A percentile compares a stretch with the other conserved stretches of the same genome.
These are phyloP conservation scores for Candida hungchunana DNA, from an alignment of 805 yeast species.

Conservation along the genomic window DNA sequence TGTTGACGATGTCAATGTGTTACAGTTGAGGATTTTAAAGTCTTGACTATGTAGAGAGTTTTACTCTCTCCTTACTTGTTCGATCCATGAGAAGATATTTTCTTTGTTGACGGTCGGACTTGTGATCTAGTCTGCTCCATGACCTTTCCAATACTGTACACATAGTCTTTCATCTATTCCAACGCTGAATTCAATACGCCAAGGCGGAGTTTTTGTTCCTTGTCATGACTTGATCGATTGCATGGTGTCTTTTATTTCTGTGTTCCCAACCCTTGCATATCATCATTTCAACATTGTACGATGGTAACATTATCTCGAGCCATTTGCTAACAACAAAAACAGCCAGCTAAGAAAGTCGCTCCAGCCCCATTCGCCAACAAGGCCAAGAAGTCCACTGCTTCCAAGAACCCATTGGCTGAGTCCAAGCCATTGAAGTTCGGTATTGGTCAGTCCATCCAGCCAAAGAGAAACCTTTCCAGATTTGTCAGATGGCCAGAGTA, in stretches of 20 bases:
- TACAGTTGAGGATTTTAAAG: neutral
- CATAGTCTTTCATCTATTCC: too few relatives aligned
- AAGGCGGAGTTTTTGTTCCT: too few relatives aligned
- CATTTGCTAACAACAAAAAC: slow-evolving; percentile 33
- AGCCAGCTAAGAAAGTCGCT: slow-evolving; percentile 76
- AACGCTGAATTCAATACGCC: too few relatives aligned
- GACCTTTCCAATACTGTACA: too few relatives aligned
- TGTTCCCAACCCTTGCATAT: too few relatives aligned
- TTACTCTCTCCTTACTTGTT: too few relatives aligned
- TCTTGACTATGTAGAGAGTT: neutral
- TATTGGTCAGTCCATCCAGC: slow-evolving; percentile 94
- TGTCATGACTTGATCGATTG: too few relatives aligned
- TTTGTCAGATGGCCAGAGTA: slow-evolving; percentile 99
- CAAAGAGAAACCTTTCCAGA: slow-evolving; percentile 92
- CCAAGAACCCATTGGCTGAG: slow-evolving; percentile 84
- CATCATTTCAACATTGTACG: too few relatives aligned
- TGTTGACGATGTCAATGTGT: slow-evolving; percentile 27
- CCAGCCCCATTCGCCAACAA: slow-evolving; percentile 95
- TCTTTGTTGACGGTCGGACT: slow-evolving; percentile 1
- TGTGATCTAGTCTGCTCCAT: too few relatives aligned
- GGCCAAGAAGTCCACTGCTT: slow-evolving; percentile 54
- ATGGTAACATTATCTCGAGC: too few relatives aligned
- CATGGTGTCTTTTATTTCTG: too few relatives aligned
- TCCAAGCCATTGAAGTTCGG: slow-evolving; percentile 91
- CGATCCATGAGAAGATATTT: too few relatives aligned